Base-by-base conservation (phyloP, 257 asterid genomes). In the Jacaranda copaia region DNA sequence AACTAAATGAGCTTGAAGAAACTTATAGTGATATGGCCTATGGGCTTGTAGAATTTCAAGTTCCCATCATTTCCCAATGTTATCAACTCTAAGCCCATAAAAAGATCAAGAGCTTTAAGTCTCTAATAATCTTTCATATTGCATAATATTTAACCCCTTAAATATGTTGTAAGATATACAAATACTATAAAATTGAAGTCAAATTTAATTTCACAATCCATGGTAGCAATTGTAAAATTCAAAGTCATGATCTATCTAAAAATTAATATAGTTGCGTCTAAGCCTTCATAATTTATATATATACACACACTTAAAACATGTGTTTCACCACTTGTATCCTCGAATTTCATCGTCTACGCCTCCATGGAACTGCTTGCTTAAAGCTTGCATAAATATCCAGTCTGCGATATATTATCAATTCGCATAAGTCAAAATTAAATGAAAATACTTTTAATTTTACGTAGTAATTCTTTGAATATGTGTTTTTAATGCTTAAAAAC, bases 331-430 rank as follows among this genome's bases (percentile, higher is more conserved):
- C 5, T 42, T 46, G 5, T 43, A 49, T 57, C 12, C 25, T 39
- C 70, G 9, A 43, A 40, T 48, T 72, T 52, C 62, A 70, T 48
- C 89, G 79, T 42, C 81, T 72, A 4, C 87, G 86, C 80, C 89
- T 83, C 97, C 93, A 83, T 7, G 89, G 87, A 11, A 86, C 78
- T 13, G 78, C 93, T 25, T 85, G 86, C 86, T 88, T 92, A 38
- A 92, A 79, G 81, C 86, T 85, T 55, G 86, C 87, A 70, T 72
- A 92, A 16, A 92, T 83, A 52, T 88, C 88, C 45, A 9, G 67
- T 88, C 96, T 90, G 87, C 3, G 65, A 73, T 39, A 38, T 3
- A 65, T 58, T 11, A 2, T 43, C 10, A 55, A 8, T 35, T 13
- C 1, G 4, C 12, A 42, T 42, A 8, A 42, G 8, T 42, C 46